These are phyloP conservation scores for Krasilnikovozyma curviuscula DNA, from an alignment of 768 basidiomycete genomes.

Conservation along the genomic window DNA sequence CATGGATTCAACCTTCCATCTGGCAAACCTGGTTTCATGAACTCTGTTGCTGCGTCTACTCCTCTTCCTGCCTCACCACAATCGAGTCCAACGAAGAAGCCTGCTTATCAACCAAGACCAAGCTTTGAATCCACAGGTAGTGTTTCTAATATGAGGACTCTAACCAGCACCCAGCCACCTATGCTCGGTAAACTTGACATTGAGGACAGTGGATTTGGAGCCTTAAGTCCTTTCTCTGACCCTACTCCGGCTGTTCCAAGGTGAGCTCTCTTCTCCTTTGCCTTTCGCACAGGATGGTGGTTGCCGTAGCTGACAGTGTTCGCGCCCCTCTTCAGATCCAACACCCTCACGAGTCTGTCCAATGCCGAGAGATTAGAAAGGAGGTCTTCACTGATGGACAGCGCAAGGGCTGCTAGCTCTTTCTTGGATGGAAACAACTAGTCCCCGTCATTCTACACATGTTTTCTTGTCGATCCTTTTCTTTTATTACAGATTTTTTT, in stretches of 20 bases:
- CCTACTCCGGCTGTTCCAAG: background rate
- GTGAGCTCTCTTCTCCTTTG: background rate
- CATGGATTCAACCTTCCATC: too few relatives aligned
- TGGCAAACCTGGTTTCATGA: too few relatives aligned
- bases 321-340: background rate
- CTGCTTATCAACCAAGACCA: too few relatives aligned
- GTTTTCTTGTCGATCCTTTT: background rate
- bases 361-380: background rate
- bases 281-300: background rate
- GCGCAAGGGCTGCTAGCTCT: background rate
- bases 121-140: too few relatives aligned
- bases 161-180: too few relatives aligned
- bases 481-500: background rate
- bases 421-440: constrained; percentile 3
- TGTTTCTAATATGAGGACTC: too few relatives aligned
- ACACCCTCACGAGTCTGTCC: background rate
- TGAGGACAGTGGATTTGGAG: background rate
- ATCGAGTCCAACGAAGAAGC: too few relatives aligned
- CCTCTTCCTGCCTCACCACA: too few relatives aligned
- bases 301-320: background rate
- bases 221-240: background rate
- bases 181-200: background rate
- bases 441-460: background rate
- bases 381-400: constrained; percentile 4
- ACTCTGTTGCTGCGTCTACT: too few relatives aligned